These are phyloP conservation scores for Krasilnikovozyma curviuscula DNA, from an alignment of 768 basidiomycete species.

Conservation along the genomic window DNA sequence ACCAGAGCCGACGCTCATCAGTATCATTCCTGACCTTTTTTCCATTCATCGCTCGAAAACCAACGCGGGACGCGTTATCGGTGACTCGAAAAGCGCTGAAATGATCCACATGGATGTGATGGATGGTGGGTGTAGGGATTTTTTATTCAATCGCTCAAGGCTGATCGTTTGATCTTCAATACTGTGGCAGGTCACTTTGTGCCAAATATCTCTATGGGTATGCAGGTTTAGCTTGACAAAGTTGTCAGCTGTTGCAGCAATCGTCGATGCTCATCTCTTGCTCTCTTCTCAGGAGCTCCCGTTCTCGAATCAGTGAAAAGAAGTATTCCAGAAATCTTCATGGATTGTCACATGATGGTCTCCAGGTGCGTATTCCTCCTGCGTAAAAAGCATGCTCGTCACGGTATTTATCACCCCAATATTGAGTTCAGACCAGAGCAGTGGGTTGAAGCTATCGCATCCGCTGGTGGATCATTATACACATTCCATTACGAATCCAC, in stretches of 20 bases:
- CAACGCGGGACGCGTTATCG: too few relatives aligned
- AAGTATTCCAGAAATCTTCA: constrained; percentile 80
- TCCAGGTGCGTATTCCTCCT: constrained; percentile 27
- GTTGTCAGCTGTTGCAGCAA: too few relatives aligned
- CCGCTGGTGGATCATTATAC: constrained; percentile 83
- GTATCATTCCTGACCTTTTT: neutral
- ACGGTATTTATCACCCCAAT: neutral
- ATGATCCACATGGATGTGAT: too few relatives aligned
- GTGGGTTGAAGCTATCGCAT: constrained; percentile 93
- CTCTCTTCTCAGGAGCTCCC: too few relatives aligned
- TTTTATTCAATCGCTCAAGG: too few relatives aligned
- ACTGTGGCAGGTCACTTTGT: constrained; percentile 99
- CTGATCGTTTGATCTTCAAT: too few relatives aligned
- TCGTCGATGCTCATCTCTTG: neutral
- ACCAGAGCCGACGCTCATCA: too few relatives aligned
- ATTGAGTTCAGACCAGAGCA: constrained; percentile 24
- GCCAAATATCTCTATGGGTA: constrained; percentile 94
- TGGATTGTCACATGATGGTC: constrained; percentile 99
- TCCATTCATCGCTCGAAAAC: too few relatives aligned
- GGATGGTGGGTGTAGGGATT: too few relatives aligned
- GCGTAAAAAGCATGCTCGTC: neutral
- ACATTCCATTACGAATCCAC: constrained; percentile 89
- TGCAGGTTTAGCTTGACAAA: too few relatives aligned
- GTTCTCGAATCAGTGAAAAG: constrained; percentile 67
- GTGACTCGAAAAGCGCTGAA: too few relatives aligned